Conservation (phyloP, 2,329 filamentous ascomycete species). For the Hirsutella rhossiliensis region DNA sequence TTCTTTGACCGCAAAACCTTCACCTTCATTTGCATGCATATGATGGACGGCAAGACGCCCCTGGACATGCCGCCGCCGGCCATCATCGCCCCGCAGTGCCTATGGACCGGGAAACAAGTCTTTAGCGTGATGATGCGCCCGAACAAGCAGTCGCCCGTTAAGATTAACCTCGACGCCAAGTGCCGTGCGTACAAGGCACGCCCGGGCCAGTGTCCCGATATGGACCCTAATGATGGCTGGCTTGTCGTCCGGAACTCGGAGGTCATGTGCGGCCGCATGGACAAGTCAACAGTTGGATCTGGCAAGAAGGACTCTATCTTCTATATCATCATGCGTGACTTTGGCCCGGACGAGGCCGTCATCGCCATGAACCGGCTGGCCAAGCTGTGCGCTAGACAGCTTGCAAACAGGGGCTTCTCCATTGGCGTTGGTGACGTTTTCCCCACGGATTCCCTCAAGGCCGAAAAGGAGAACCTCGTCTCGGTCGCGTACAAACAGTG, state of each 20-base stretch:
- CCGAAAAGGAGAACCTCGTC: slow-evolving; percentile 66
- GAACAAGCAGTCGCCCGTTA: slow-evolving; percentile 69
- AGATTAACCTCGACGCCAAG: slow-evolving; percentile 87
- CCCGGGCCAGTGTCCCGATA: slow-evolving; percentile 46
- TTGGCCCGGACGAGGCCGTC: slow-evolving; percentile 77
- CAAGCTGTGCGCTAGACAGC: slow-evolving; percentile 76
- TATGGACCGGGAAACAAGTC: slow-evolving; percentile 97
- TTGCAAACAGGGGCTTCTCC: slow-evolving; percentile 88
- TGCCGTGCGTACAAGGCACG: slow-evolving; percentile 68
- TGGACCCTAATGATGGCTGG: slow-evolving; percentile 82
- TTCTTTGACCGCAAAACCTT: slow-evolving; percentile 88
- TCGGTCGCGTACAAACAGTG: slow-evolving; percentile 67
- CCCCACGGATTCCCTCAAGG: slow-evolving; percentile 58
- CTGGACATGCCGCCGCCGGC: slow-evolving; percentile 81
- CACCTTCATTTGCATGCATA: slow-evolving; percentile 81
- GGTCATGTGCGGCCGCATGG: slow-evolving; percentile 95
- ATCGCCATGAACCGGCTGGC: slow-evolving; percentile 89
- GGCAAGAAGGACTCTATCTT: slow-evolving; percentile 98
- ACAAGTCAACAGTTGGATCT: slow-evolving; percentile 92
- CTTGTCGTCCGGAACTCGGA: slow-evolving; percentile 92
- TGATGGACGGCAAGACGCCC: slow-evolving; percentile 70
- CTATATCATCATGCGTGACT: slow-evolving; percentile 92
- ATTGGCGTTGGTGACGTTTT: slow-evolving; percentile 94
- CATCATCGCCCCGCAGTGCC: slow-evolving; percentile 68
- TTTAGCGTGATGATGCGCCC: slow-evolving; percentile 88